A percentile compares a stretch with the other conserved stretches of the same genome.
phyloP scores from a whole-genome alignment of 129 eudicot species.

The Artemisia argyi region DNA sequence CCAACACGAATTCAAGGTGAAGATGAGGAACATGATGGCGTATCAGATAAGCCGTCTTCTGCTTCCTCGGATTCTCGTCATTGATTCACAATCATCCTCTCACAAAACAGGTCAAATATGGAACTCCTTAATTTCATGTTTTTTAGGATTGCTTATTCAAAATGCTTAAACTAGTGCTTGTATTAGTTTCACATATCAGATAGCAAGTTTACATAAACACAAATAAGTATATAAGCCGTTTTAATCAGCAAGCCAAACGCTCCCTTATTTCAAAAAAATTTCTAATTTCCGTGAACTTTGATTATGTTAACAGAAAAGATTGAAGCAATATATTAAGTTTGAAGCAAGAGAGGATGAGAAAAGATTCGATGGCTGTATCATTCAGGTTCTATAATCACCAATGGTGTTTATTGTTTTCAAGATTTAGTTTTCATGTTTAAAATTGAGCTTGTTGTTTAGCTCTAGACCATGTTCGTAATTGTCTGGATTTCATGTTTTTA shows the following conservation, averaged over 20 bases:
- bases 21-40: constrained; percentile 94
- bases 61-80: constrained; percentile 99
- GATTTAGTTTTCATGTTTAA: constrained; percentile 34
- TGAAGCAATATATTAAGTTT: neutral
- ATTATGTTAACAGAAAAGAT: constrained; percentile 22
- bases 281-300: constrained; percentile 7
- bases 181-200: too few species aligned
- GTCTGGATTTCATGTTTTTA: constrained; percentile 30
- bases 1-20: constrained; percentile 98
- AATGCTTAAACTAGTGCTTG: too few species aligned
- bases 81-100: constrained; percentile 45
- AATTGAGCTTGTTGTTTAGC: constrained; percentile 37
- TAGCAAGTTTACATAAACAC: too few species aligned
- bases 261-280: neutral
- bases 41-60: constrained; percentile 89
- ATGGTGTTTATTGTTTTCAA: constrained; percentile 22
- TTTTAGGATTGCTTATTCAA: neutral
- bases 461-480: constrained; percentile 32
- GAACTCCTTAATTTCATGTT: neutral
- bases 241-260: too few species aligned
- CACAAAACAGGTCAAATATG: constrained; percentile 39
- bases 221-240: too few species aligned
- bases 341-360: constrained; percentile 19
- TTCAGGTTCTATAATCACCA: too few species aligned
- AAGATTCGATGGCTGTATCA: constrained; percentile 24